Conservation (phyloP, 2,329 filamentous ascomycete genomes). For the Colletotrichum euphorbiae region DNA sequence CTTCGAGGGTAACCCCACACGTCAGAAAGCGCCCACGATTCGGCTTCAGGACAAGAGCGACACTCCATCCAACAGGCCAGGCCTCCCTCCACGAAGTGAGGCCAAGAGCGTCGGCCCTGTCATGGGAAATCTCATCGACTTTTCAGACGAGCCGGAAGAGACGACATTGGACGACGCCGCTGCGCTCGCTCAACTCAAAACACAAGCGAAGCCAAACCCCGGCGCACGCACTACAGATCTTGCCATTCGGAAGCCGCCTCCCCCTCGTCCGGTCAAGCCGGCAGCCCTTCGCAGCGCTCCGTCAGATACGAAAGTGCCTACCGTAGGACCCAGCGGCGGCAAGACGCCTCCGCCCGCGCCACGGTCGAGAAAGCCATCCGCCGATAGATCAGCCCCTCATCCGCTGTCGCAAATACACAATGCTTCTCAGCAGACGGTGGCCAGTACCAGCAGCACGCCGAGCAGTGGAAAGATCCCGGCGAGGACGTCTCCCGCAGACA, state of each 20-base stretch:
- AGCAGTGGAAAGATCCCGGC: conserved; percentile 22
- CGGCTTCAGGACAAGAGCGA: conserved; percentile 39
- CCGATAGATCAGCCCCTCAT: conserved; percentile 47
- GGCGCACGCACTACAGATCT: conserved; percentile 46
- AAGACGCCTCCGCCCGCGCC: conserved; percentile 48
- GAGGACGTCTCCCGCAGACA: background rate
- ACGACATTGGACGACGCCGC: conserved; percentile 50
- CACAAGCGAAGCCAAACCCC: conserved; percentile 38
- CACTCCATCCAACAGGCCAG: conserved; percentile 45
- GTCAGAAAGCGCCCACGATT: conserved; percentile 44
- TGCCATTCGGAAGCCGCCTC: conserved; percentile 44
- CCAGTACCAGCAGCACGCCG: conserved; percentile 40
- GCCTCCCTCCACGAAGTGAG: conserved; percentile 47
- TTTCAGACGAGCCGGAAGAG: conserved; percentile 64
- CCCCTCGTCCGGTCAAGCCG: conserved; percentile 69
- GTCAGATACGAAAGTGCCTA: conserved; percentile 45
- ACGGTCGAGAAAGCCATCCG: conserved; percentile 50
- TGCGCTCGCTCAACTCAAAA: conserved; percentile 47
- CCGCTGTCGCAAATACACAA: conserved; percentile 57
- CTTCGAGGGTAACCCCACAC: conserved; percentile 47
- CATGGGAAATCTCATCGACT: conserved; percentile 72
- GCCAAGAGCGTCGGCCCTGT: conserved; percentile 50
- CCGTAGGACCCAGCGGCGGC: conserved; percentile 6
- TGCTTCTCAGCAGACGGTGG: conserved; percentile 49
- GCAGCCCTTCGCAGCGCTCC: conserved; percentile 61